Evolutionary conservation across 192 early-diverging fungal genomes (phyloP), one percentile per base, ranked within the genome.

Genomic region (Tieghemiomyces parasiticus): DNA sequence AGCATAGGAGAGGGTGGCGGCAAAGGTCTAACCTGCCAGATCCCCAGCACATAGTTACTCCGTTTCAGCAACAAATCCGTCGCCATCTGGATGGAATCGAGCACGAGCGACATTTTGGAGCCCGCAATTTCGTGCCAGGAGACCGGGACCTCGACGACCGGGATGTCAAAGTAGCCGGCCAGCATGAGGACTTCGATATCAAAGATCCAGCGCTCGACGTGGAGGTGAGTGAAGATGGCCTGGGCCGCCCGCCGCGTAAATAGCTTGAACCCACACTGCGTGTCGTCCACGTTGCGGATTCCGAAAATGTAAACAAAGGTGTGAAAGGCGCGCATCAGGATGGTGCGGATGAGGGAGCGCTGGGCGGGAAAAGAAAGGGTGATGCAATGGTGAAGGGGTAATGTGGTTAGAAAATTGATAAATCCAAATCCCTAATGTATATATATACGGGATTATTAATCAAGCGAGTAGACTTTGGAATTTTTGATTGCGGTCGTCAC

Each of bases 251-350:
- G 65, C 20, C 95, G 81, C 0, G 88, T 87, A 59, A 95, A 84
- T 29, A 98, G 72, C 67, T 98, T 98, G 79, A 98, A 98, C 4
- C 95, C 95, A 68, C 95, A 98, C 67, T 98, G 95, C 13, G 95
- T 98, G 65, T 98, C 95, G 29, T 84, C 82, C 64, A 98, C 88
- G 2, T 79, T 78, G 24, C 84, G 75, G 59, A 95, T 89, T 1
- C 92, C 95, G 53, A 98, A 71, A 13, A 94, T 62, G 56, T 84
- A 84, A 46, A 98, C 82, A 64, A 92, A 70, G 34, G 85, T 81
- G 73, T 98, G 95, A 74, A 98, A 98, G 4, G 86, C 85, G 71
- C 84, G 80, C 87, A 95, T 95, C 60, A 98, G 76, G 54, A 98
- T 83, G 62, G 93, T 93, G 53, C 95, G 82, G 25, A 98, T 73